Percentiles rank a stretch among this genome's conserved stretches.
phyloP scores from a whole-genome alignment of 1,139 yeast species.

The Arxiozyma bovina region DNA sequence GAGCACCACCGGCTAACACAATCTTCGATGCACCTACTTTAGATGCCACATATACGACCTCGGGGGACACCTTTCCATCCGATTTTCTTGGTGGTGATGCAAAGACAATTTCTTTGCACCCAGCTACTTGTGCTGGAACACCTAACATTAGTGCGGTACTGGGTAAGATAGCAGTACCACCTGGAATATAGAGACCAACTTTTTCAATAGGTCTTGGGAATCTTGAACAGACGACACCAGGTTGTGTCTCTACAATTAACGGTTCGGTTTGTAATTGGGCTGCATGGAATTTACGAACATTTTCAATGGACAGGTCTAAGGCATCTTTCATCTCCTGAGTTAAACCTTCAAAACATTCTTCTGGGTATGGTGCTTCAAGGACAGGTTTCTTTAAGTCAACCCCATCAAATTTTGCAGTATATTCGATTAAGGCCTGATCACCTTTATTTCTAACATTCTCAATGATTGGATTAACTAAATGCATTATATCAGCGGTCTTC shows the following conservation, averaged over 20 bases:
- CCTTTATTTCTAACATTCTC: constrained; percentile 69
- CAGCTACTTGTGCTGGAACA: constrained; percentile 98
- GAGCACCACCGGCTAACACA: constrained; percentile 97
- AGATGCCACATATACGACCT: constrained; percentile 94
- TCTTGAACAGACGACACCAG: constrained; percentile 90
- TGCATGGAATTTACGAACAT: constrained; percentile 84
- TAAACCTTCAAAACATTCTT: constrained; percentile 53
- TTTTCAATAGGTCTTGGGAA: constrained; percentile 90
- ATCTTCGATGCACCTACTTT: constrained; percentile 86
- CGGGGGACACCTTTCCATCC: constrained; percentile 91
- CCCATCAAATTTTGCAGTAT: constrained; percentile 84
- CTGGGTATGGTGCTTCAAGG: constrained; percentile 75
- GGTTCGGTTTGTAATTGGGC: constrained; percentile 75
- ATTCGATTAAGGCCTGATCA: constrained; percentile 76
- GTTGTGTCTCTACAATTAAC: constrained; percentile 82
- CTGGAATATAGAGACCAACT: constrained; percentile 95
- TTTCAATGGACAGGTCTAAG: constrained; percentile 78
- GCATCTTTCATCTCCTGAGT: constrained; percentile 73
- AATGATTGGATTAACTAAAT: constrained; percentile 81
- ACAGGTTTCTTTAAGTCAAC: constrained; percentile 66
- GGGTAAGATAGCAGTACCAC: constrained; percentile 97
- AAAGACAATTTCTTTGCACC: constrained; percentile 83
- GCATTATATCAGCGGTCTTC: constrained; percentile 84
- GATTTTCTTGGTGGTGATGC: constrained; percentile 92
- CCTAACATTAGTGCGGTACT: constrained; percentile 98